phyloP scores from a whole-genome alignment of 768 basidiomycete genomes.

The Tylopilus plumbeoviolaceoides region DNA sequence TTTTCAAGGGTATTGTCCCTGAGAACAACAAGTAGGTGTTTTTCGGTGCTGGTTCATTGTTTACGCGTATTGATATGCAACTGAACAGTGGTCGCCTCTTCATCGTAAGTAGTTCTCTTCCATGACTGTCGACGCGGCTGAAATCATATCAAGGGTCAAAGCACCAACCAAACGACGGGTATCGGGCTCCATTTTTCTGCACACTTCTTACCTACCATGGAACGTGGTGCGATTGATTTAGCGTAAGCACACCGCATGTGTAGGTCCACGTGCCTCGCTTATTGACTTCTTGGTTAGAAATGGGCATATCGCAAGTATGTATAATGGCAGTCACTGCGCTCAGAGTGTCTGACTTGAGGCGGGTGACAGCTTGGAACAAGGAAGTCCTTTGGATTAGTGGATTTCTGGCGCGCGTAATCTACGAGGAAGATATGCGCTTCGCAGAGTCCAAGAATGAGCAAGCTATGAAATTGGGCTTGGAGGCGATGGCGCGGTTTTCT shows the following conservation, averaged over 20 bases:
- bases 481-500: slow-evolving; percentile 83
- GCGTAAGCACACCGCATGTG: slow-evolving; percentile 55
- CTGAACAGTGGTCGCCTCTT: slow-evolving; percentile 11
- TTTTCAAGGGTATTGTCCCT: slow-evolving; percentile 10
- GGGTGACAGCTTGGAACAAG: too few species aligned
- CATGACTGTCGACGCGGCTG: not conserved
- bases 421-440: slow-evolving; percentile 69
- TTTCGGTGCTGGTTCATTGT: not conserved
- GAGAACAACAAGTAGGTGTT: slow-evolving; percentile 3
- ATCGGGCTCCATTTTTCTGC: slow-evolving; percentile 59
- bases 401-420: slow-evolving; percentile 24
- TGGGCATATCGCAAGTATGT: too few species aligned
- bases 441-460: not conserved
- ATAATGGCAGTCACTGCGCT: too few species aligned
- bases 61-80: not conserved
- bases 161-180: slow-evolving; percentile 89
- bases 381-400: too few species aligned
- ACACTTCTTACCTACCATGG: slow-evolving; percentile 92
- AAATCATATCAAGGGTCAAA: slow-evolving; percentile 58
- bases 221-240: slow-evolving; percentile 87
- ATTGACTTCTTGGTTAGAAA: too few species aligned
- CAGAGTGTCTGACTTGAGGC: too few species aligned
- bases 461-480: slow-evolving; percentile 41
- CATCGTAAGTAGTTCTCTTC: slow-evolving; percentile 3
- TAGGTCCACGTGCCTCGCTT: too few species aligned